Evolutionary conservation across 768 basidiomycete genomes (phyloP), one percentile per base, ranked within the genome.

Genomic region (Tylopilus sp.): DNA sequence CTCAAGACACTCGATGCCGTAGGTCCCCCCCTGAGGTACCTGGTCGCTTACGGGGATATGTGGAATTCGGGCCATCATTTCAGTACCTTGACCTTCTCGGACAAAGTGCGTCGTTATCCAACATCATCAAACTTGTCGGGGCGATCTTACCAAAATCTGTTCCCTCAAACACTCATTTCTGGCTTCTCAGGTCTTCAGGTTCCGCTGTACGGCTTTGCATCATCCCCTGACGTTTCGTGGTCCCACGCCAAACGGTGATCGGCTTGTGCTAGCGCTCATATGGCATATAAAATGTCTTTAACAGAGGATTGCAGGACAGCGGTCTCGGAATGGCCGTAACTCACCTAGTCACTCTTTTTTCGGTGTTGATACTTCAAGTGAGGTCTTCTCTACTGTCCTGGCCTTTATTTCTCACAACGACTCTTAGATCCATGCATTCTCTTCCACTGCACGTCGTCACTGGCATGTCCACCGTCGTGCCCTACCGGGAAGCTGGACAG

Each of bases 401-500:
- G 13, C 14, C 11, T 29, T 24, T 42, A 4, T 19, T 21, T 44
- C 48, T 65, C n/a, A 62, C 34, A 24, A 34, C 29, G n/a, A 14
- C n/a, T 25, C 19, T 7, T 48, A 65, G 60, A 34, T 44, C 17
- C 17, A 10, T 38, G 57, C 63, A 8, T 56, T 41, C 6, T 50
- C 48, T 11, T 45, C 54, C 1, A 29, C 17, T 11, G 22, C 28
- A 21, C 54, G 9, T 37, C 50, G 25, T 5, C 38, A 25, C 16
- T 25, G 41, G 24, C 44, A 47, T 52, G 8, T 26, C 30, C 49
- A 65, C 45, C 56, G 48, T 33, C 65, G 61, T 25, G 43, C 53
- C 1, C 75, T 87, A 46, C 84, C 83, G 9, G 71, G 72, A 3
- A 73, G 68, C 45, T 89, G 85, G 85, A 73, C 73, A 17, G 75